Conservation (phyloP, 441 rosid species). For the Sinapis alba region DNA sequence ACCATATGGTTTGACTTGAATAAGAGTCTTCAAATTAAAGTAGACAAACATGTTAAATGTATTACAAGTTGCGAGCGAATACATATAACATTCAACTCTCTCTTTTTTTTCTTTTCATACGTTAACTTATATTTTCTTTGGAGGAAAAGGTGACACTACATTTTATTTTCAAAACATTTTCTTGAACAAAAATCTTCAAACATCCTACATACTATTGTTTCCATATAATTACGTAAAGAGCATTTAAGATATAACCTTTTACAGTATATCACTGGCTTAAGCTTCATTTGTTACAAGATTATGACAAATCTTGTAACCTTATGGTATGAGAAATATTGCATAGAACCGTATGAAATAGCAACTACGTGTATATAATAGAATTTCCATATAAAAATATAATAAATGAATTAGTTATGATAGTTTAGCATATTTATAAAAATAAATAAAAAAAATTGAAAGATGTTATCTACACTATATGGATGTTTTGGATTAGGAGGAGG, state of each 20-base stretch:
- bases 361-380: no score
- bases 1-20: conserved; percentile 12
- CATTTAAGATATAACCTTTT: neutral
- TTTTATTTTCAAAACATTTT: neutral
- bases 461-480: no score
- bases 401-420: no score
- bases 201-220: neutral
- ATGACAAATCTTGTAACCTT: no score
- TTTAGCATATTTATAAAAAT: no score
- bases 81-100: neutral
- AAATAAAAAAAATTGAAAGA: no score
- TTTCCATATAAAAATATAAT: no score
- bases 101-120: neutral
- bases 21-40: conserved; percentile 8
- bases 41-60: conserved; percentile 3
- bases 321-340: no score
- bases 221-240: neutral
- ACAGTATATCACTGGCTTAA: no score
- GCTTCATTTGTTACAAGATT: no score
- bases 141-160: conserved; percentile 9
- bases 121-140: conserved; percentile 7
- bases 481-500: no score
- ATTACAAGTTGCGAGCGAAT: conserved; percentile 18
- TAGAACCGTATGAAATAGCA: no score
- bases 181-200: neutral